Percentiles rank a stretch among this genome's conserved stretches.
Conservation (phyloP, 768 basidiomycete species). For the Tricholoma sp. region DNA sequence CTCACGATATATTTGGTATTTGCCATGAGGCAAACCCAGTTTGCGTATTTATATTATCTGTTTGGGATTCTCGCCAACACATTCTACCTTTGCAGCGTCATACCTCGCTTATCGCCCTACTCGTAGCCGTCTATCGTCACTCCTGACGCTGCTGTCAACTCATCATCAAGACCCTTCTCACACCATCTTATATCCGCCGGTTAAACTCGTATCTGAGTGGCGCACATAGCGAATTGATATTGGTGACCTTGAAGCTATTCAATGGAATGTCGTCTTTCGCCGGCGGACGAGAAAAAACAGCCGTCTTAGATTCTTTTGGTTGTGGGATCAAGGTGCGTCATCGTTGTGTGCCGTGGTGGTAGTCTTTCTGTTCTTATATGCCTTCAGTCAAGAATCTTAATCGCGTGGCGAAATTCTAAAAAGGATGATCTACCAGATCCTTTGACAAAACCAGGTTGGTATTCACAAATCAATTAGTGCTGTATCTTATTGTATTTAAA, state of each 20-base stretch:
- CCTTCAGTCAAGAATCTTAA: constrained; percentile 54
- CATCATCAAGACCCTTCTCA: constrained; percentile 56
- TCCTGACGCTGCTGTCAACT: constrained; percentile 61
- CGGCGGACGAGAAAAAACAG: constrained; percentile 59
- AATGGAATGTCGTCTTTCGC: constrained; percentile 57
- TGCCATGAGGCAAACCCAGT: constrained; percentile 57
- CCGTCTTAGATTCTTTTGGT: constrained; percentile 61
- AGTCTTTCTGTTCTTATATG: constrained; percentile 1
- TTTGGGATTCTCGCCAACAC: not conserved
- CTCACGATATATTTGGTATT: constrained; percentile 54
- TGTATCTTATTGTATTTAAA: constrained; percentile 19
- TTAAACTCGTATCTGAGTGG: constrained; percentile 62
- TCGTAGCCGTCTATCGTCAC: constrained; percentile 46
- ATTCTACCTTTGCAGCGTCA: constrained; percentile 28
- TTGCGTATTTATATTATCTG: constrained; percentile 13
- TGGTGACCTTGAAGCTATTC: constrained; percentile 62
- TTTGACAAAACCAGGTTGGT: constrained; percentile 54
- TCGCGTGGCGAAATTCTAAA: constrained; percentile 64
- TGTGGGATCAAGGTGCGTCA: constrained; percentile 71
- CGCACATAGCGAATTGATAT: constrained; percentile 57
- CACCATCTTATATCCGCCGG: constrained; percentile 47
- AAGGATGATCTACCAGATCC: constrained; percentile 30
- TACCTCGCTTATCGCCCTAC: constrained; percentile 36
- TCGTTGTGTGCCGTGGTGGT: not conserved
- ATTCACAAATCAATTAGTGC: not conserved